Conservation (phyloP, 78 protist genomes). For the Anaeramoeba flamelloides region DNA sequence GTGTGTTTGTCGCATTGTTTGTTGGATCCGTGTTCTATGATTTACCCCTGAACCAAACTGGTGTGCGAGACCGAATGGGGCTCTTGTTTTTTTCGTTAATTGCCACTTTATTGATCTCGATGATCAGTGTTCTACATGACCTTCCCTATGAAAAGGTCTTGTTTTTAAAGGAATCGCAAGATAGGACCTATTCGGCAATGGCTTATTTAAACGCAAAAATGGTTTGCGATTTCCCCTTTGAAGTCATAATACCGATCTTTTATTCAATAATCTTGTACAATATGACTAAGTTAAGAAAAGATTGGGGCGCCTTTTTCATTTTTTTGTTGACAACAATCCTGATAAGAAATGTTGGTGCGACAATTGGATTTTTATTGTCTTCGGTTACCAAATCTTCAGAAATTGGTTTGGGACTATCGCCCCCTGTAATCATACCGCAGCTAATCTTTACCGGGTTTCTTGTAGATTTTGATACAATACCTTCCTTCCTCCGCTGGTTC, state of each 20-base stretch:
- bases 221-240: conserved; percentile 14
- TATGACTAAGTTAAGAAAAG: not conserved
- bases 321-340: not conserved
- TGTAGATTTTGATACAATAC: not conserved
- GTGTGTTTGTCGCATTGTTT: conserved; percentile 12
- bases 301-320: not conserved
- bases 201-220: conserved; percentile 25
- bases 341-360: not conserved
- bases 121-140: not conserved
- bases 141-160: conserved; percentile 19
- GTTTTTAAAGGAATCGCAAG: conserved; percentile 12
- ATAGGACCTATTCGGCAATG: conserved; percentile 7
- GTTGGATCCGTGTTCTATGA: conserved; percentile 20
- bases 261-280: conserved; percentile 3
- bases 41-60: not conserved
- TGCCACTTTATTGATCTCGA: not conserved
- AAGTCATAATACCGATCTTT: conserved; percentile 11
- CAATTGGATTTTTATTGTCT: not conserved
- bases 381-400: not conserved
- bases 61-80: conserved; percentile 12
- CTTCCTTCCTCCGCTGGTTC: not conserved
- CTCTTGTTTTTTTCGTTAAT: conserved; percentile 15
- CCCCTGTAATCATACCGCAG: not conserved
- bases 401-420: not conserved
- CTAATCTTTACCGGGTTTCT: not conserved